Evolutionary conservation across 2,329 filamentous ascomycete species (phyloP).

Genomic region (Tricladium varicosporioides): DNA sequence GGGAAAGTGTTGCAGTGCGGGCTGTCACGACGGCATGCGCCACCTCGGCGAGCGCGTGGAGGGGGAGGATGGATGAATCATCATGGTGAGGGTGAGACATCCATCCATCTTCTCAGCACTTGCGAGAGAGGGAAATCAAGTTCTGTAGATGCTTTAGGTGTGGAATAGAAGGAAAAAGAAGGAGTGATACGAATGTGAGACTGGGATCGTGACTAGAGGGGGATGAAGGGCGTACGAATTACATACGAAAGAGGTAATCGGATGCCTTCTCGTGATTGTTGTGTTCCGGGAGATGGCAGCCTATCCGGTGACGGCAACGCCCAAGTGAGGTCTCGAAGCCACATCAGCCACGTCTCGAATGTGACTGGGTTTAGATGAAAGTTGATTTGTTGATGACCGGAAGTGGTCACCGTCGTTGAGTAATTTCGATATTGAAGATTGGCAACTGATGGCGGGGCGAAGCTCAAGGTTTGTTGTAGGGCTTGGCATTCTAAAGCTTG

Average conservation of each 20-base stretch:
- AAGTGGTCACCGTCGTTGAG: slow-evolving; percentile 12
- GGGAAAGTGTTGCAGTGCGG: slow-evolving; percentile 16
- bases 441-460: neutral
- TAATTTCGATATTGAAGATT: neutral
- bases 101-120: slow-evolving; percentile 9
- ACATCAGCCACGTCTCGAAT: slow-evolving; percentile 9
- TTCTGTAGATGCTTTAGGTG: slow-evolving; percentile 79
- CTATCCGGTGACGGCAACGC: slow-evolving; percentile 23
- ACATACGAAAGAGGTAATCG: neutral
- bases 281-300: slow-evolving; percentile 7
- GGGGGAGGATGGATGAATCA: slow-evolving; percentile 23
- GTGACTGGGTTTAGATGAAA: slow-evolving; percentile 12
- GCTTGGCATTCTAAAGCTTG: too few relatives aligned
- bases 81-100: slow-evolving; percentile 22
- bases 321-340: slow-evolving; percentile 4
- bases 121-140: slow-evolving; percentile 34
- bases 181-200: slow-evolving; percentile 9
- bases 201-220: slow-evolving; percentile 3
- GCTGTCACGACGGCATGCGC: slow-evolving; percentile 21
- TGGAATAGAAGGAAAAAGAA: slow-evolving; percentile 54
- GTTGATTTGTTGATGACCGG: slow-evolving; percentile 3
- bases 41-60: slow-evolving; percentile 23
- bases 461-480: too few relatives aligned
- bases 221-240: slow-evolving; percentile 1
- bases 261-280: neutral